Evolutionary conservation across 1,284 basidiomycete genomes (phyloP), one percentile per base, ranked within the genome.

Genomic region (Ustilago curta): DNA sequence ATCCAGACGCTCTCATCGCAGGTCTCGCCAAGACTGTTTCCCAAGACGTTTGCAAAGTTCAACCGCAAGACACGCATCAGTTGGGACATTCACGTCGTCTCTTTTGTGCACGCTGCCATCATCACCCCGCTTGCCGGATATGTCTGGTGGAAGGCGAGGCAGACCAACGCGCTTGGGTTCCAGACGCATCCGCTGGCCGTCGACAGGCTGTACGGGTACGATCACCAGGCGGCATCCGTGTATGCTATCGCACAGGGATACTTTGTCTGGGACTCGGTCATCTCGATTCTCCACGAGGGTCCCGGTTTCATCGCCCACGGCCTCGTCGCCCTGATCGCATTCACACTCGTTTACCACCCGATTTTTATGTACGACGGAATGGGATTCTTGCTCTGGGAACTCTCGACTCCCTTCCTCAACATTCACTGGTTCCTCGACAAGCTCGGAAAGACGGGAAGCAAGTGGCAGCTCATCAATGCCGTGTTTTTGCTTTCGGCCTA

Each of bases 351-450:
- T 27, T 83, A 83, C 53, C 72, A 76, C 52, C 85, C 85, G 25
- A 81, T 86, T 73, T 79, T 86, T 45, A 79, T 85, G 78, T 84
- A 81, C 67, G 84, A 85, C 40, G 85, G 83, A 11, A 79, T 85
- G 39, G 74, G 77, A 16, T 84, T 86, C 78, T 65, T 86, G 45
- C 78, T 86, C 25, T 84, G 85, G 83, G 83, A 84, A 74, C 78
- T 80, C 29, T 81, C 79, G 56, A 84, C 83, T 31, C 81, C 83
- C 9, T 86, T 86, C 81, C 83, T 86, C 52, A 85, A 86, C 76
- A 82, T 85, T 19, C 85, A 86, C 69, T 86, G 85, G 85, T 85
- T 85, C 71, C 64, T 85, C 39, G 85, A 86, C 81, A 86, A 86
- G 63, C 76, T 83, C 40, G 78, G 82, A 51, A 81, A 80, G 70